Conservation (phyloP, 2,329 filamentous ascomycete genomes). For the Cladosporium colombiae region DNA sequence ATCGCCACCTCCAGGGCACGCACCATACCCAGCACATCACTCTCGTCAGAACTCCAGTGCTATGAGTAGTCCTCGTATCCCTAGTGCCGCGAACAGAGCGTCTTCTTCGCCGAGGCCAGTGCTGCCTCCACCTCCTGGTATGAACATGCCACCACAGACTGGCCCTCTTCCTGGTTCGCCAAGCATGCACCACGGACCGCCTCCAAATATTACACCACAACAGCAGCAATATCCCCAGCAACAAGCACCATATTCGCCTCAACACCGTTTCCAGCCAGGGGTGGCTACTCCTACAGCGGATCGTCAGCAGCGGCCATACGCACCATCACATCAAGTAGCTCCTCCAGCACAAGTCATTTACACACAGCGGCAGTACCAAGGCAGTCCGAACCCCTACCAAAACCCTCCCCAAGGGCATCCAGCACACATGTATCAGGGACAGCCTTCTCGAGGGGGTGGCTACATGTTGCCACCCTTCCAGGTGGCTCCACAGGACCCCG, state of each 20-base stretch:
- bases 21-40: constrained; percentile 38
- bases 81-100: constrained; percentile 33
- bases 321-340: constrained; percentile 29
- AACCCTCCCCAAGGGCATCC: constrained; percentile 29
- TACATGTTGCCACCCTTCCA: constrained; percentile 52
- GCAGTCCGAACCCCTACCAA: constrained; percentile 31
- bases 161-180: constrained; percentile 21
- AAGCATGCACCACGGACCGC: constrained; percentile 22
- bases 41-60: constrained; percentile 27
- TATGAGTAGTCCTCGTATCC: constrained; percentile 36
- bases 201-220: constrained; percentile 21
- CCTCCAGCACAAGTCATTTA: constrained; percentile 38
- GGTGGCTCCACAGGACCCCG: constrained; percentile 46
- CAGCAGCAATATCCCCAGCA: constrained; percentile 33
- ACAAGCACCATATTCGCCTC: constrained; percentile 24
- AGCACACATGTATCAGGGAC: constrained; percentile 28
- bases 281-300: constrained; percentile 23
- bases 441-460: constrained; percentile 44
- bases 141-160: constrained; percentile 33
- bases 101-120: constrained; percentile 42
- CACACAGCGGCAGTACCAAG: constrained; percentile 30
- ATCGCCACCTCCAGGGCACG: constrained; percentile 32
- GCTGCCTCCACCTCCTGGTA: constrained; percentile 40
- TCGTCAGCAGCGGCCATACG: constrained; percentile 14
- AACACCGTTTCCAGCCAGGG: constrained; percentile 30